These are phyloP conservation scores for Fusarium bactridioides DNA, from an alignment of 2,329 filamentous ascomycete species.

Conservation along the genomic window DNA sequence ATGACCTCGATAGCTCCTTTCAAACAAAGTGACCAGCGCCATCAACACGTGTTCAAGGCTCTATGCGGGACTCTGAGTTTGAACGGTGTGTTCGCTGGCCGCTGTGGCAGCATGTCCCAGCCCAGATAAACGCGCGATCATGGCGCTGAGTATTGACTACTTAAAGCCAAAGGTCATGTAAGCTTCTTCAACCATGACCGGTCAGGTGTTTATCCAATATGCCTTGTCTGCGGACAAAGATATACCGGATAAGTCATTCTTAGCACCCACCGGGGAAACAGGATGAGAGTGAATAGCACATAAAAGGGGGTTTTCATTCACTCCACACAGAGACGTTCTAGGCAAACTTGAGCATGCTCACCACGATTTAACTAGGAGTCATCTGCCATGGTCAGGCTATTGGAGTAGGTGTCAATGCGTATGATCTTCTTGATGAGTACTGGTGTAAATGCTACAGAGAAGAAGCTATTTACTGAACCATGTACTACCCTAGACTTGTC, in stretches of 20 bases:
- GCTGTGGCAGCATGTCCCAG: accelerated
- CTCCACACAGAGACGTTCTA: accelerated
- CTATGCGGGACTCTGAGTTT: accelerated
- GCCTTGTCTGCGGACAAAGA: accelerated
- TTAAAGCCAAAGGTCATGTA: too few relatives aligned
- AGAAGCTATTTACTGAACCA: neutral
- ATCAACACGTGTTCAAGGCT: accelerated
- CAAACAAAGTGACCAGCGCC: accelerated
- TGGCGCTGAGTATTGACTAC: too few relatives aligned
- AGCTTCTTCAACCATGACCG: accelerated
- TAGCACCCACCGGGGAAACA: accelerated
- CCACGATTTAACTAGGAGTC: accelerated
- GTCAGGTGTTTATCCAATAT: neutral
- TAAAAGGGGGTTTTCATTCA: neutral
- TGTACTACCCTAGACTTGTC: neutral
- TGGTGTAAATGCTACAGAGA: neutral
- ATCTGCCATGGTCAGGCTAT: neutral
- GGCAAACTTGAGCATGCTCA: neutral
- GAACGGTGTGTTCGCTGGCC: too few relatives aligned
- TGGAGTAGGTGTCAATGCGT: neutral
- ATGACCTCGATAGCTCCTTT: accelerated
- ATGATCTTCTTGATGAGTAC: neutral
- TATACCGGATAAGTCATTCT: accelerated
- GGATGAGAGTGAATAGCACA: accelerated
- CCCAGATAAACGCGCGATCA: neutral